Percentiles rank a stretch among this genome's conserved stretches.
phyloP scores from a whole-genome alignment of 129 eudicot species.

The Ambrosia artemisiifolia region DNA sequence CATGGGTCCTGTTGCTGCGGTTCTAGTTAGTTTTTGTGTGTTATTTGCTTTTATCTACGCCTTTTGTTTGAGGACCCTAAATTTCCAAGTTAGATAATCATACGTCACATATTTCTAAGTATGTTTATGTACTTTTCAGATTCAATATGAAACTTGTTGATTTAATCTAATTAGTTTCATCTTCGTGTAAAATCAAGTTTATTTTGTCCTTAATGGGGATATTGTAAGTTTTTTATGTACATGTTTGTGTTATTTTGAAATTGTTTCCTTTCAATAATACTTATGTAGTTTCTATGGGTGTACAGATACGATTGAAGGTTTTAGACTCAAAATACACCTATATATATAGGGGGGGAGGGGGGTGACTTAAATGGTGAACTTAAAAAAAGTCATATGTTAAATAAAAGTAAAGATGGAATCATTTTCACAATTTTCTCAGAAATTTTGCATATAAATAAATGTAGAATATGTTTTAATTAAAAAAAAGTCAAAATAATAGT shows the following conservation, averaged over 20 bases:
- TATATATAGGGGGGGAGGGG: too few relatives aligned
- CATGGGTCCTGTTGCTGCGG: slow-evolving; percentile 48
- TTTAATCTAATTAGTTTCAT: neutral
- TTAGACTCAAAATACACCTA: too few relatives aligned
- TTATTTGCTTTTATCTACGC: slow-evolving; percentile 56
- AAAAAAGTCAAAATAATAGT: too few relatives aligned
- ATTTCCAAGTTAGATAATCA: slow-evolving; percentile 56
- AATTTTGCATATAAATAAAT: too few relatives aligned
- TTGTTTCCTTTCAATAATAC: neutral
- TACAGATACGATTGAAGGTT: too few relatives aligned
- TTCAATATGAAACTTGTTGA: neutral
- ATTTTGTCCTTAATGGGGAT: neutral
- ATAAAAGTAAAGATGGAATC: too few relatives aligned
- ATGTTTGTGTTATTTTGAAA: neutral
- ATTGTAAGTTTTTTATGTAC: neutral
- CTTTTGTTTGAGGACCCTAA: slow-evolving; percentile 38
- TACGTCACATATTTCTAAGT: neutral
- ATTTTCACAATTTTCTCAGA: too few relatives aligned
- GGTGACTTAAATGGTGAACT: too few relatives aligned
- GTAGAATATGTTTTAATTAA: too few relatives aligned
- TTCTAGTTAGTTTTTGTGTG: slow-evolving; percentile 49
- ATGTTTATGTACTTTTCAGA: neutral
- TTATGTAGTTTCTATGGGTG: neutral
- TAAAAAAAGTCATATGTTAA: too few relatives aligned
- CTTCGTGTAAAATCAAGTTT: neutral